These are phyloP conservation scores for Rhododendron vialii DNA, from an alignment of 148 eudicot species.

Conservation along the genomic window DNA sequence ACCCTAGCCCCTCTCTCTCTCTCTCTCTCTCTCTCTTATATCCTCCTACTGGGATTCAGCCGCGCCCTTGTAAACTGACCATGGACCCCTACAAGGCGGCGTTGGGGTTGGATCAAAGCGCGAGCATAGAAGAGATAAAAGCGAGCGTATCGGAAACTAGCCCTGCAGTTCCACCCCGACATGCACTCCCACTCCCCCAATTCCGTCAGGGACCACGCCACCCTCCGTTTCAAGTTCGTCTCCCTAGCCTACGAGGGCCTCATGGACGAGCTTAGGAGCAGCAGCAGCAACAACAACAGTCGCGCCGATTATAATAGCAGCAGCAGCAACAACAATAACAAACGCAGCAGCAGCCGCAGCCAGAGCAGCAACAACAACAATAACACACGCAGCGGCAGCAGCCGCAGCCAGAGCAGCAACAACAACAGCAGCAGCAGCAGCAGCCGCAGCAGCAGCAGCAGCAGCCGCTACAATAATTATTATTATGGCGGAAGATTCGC, in stretches of 20 bases:
- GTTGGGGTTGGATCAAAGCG: constrained; percentile 47
- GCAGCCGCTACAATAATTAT: not conserved
- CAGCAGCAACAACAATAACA: not conserved
- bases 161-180: constrained; percentile 82
- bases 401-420: not conserved
- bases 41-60: too few species aligned
- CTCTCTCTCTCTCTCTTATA: not conserved
- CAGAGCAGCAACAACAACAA: not conserved
- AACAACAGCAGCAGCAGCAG: not conserved
- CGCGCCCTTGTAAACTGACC: too few species aligned
- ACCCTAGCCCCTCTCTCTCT: not conserved
- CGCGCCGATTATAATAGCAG: not conserved
- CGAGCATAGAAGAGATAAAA: constrained; percentile 71
- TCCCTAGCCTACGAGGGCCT: not conserved
- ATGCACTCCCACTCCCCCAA: constrained; percentile 60
- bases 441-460: not conserved
- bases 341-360: not conserved
- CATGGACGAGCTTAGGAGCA: not conserved
- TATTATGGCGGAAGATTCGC: too few species aligned
- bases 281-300: not conserved
- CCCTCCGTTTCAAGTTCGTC: not conserved
- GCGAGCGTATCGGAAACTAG: constrained; percentile 64
- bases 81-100: constrained; percentile 67
- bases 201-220: constrained; percentile 28
- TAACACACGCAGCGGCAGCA: not conserved